phyloP scores from a whole-genome alignment of 352 stramenopile species.

The Pythium utonaiense region DNA sequence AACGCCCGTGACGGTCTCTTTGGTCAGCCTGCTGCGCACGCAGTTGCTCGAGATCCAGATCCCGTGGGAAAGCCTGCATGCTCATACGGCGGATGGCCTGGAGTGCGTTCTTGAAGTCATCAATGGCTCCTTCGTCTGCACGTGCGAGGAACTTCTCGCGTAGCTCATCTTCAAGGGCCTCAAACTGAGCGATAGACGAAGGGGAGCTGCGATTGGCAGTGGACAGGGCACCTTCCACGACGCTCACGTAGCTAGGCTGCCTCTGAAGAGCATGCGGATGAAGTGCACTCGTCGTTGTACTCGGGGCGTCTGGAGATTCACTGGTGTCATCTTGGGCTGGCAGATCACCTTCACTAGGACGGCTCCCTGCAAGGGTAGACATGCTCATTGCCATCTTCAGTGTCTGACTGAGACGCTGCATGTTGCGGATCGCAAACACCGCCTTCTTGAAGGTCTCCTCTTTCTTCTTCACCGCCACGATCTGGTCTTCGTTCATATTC shows the following conservation, averaged over 20 bases:
- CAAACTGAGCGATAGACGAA: constrained; percentile 28
- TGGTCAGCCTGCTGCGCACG: background rate
- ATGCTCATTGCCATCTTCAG: background rate
- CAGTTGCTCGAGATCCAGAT: constrained; percentile 14
- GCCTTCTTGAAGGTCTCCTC: constrained; percentile 71
- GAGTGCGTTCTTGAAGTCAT: constrained; percentile 67
- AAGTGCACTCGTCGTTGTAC: background rate
- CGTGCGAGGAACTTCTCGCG: constrained; percentile 58
- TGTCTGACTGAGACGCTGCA: constrained; percentile 32
- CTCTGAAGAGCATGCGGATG: background rate
- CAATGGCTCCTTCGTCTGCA: constrained; percentile 56
- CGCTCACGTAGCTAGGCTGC: constrained; percentile 35
- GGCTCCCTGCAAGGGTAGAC: constrained; percentile 5
- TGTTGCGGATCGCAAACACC: constrained; percentile 51
- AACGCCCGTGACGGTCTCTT: background rate
- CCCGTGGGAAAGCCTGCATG: constrained; percentile 19
- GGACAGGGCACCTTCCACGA: constrained; percentile 34
- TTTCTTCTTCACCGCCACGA: constrained; percentile 60
- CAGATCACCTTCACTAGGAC: background rate
- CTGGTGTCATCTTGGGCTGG: background rate
- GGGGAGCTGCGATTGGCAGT: background rate
- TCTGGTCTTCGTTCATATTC: constrained; percentile 60
- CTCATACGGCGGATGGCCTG: constrained; percentile 54
- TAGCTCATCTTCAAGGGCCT: constrained; percentile 58
- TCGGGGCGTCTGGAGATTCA: no score